Evolutionary conservation across 768 basidiomycete species (phyloP), one percentile per base, ranked within the genome.

Genomic region (Leccinum subgranulosum): DNA sequence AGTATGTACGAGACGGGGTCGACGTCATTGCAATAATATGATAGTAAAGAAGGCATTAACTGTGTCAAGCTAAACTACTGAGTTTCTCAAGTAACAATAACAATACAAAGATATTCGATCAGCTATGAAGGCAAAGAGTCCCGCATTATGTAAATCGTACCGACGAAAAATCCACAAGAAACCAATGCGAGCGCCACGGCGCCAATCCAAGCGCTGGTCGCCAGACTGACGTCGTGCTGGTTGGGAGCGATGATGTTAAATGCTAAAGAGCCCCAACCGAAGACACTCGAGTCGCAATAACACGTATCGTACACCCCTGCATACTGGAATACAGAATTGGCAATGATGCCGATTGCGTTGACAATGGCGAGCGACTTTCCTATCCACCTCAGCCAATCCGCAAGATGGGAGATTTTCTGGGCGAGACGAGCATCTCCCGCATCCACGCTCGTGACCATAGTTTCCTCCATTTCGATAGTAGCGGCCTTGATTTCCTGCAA

Each of bases 171-270:
- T 0, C 49, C 11, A 3, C 69, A 71, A 55, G 54, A 64, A 1
- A 51, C 50, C 33, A 66, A 57, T 3, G 71, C 69, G 3, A 79
- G 63, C 9, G 55, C 60, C 0, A 75, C 67, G 1, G 70, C 78
- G 0, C 76, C 75, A 47, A 73, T 68, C 77, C 78, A 79, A 12
- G 73, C 73, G 0, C n/a, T 34, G 39, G 54, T 67, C 62, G 73
- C 72, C 45, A 54, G 31, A 7, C 39, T 25, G 8, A 75, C 23
- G 43, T 76, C 76, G 5, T 48, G 54, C 1, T 6, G 0, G 3
- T 1, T 3, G 1, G 53, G 21, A 2, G 17, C 3, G 2, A 79
- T 68, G 15, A 79, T 67, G 12, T 67, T 49, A 50, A 69, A 78
- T 3, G 75, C 74, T 0, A 28, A 34, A 1, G 36, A 3, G 12